Evolutionary conservation across 1,139 yeast species (phyloP), one percentile per base, ranked within the genome.

Genomic region (Pichia sp.): DNA sequence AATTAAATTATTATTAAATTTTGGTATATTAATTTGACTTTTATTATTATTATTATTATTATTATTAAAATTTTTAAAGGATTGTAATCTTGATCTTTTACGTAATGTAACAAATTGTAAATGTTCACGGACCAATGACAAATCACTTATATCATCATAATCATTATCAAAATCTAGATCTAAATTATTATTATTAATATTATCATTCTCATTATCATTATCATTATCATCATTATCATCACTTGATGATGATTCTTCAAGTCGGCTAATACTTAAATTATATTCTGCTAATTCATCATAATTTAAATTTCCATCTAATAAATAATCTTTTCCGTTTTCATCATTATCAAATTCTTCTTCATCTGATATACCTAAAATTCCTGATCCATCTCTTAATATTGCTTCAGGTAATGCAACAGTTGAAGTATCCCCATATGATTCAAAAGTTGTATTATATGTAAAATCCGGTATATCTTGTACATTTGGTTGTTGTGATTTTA

Each of bases 351-450:
- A n/a, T 25, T 39, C 43, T 5, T 40, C 32, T n/a, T 46, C 46
- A n/a, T n/a, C n/a, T 6, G 45, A 42, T 27, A 42, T 16, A 20
- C 49, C 52, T 12, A 46, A 25, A 6, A 43, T 42, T 6, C 57
- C 62, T 4, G 61, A 63, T 11, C 53, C 51, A 34, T 58, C 57
- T 32, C 59, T 45, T 3, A 60, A 49, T 9, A 62, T 57, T 7
- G 63, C 65, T 43, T 60, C 62, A 3, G 65, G 64, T 7, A 60
- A 40, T 1, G 65, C 64, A 22, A 62, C 52, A 41, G 56, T 58
- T 2, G 62, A 54, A 12, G 59, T 60, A 24, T 50, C 60, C 22
- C 44, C 55, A 47, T n/a, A 56, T 48, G 34, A 50, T 26, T 41
- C 56, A 41, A 45, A 28, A 50, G 59, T 22, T 3, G 40, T 10